These are phyloP conservation scores for Dactylellina parvicollis DNA, from an alignment of 2,329 filamentous ascomycete genomes.

Conservation along the genomic window DNA sequence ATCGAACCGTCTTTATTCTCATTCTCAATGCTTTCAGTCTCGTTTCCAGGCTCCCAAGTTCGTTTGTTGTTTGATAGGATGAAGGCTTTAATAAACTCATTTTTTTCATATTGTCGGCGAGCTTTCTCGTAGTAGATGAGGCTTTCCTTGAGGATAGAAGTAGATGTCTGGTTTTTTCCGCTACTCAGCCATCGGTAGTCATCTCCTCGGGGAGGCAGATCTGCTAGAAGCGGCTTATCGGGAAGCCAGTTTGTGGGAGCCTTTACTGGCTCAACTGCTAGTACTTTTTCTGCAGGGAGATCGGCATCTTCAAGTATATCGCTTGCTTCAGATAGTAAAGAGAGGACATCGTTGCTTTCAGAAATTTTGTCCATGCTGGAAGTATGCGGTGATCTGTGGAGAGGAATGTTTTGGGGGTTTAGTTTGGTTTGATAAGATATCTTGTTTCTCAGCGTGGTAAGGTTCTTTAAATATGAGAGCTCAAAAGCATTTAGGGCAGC, in stretches of 20 bases:
- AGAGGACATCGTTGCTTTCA: neutral
- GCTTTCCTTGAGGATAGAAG: conserved; percentile 20
- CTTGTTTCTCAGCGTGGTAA: too few species aligned
- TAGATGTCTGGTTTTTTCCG: conserved; percentile 6
- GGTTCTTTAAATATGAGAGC: too few species aligned
- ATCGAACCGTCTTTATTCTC: neutral
- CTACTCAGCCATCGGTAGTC: neutral
- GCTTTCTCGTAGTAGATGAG: conserved; percentile 42
- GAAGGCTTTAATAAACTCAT: neutral
- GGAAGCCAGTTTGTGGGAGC: conserved; percentile 2
- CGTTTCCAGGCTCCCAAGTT: neutral
- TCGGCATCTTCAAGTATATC: neutral
- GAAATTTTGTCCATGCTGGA: neutral
- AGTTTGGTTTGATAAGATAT: too few species aligned
- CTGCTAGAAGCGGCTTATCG: neutral
- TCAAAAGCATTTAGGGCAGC: too few species aligned
- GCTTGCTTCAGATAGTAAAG: neutral
- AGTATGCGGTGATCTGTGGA: too few species aligned
- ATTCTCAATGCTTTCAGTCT: neutral
- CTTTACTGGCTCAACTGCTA: neutral
- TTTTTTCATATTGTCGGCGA: conserved; percentile 21
- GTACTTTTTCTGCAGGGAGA: neutral
- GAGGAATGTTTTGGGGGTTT: too few species aligned
- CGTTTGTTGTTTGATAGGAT: conserved; percentile 1
- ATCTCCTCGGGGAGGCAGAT: conserved; percentile 15